These are phyloP conservation scores for Liriodendron chinense DNA, from an alignment of 164 flowering plant species.

Conservation along the genomic window DNA sequence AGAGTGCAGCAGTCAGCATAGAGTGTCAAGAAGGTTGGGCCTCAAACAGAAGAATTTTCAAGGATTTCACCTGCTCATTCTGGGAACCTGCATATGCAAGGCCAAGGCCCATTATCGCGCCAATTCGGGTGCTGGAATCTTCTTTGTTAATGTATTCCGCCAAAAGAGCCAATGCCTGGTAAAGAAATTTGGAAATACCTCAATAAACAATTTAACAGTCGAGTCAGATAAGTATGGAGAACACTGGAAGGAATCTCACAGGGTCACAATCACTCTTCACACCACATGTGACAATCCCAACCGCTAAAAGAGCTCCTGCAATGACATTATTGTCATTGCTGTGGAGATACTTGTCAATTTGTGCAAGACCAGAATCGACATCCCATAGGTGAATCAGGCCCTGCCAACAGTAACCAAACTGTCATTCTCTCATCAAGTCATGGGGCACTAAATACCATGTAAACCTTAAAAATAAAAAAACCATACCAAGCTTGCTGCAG, in stretches of 20 bases:
- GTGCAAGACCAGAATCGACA: slow-evolving; percentile 91
- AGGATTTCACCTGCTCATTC: slow-evolving; percentile 62
- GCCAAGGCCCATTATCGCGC: slow-evolving; percentile 95
- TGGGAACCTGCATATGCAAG: slow-evolving; percentile 94
- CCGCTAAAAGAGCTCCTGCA: slow-evolving; percentile 90
- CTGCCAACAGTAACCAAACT: slow-evolving; percentile 29
- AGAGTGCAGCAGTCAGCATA: slow-evolving; percentile 12
- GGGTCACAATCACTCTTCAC: slow-evolving; percentile 94
- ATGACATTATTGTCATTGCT: slow-evolving; percentile 79
- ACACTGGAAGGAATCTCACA: slow-evolving; percentile 38
- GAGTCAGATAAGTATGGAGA: background rate
- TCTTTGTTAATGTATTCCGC: slow-evolving; percentile 72
- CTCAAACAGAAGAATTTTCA: background rate
- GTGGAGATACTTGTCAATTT: slow-evolving; percentile 89
- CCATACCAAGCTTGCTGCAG: slow-evolving; percentile 97
- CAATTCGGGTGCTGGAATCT: slow-evolving; percentile 80
- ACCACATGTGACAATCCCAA: slow-evolving; percentile 86
- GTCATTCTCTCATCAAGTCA: background rate
- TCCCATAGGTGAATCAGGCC: slow-evolving; percentile 98
- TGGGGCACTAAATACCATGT: background rate
- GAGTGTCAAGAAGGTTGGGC: background rate
- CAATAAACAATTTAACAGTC: background rate
- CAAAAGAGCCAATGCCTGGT: slow-evolving; percentile 87
- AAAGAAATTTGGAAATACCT: background rate
- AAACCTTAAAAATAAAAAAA: background rate